Conservation (phyloP, 2,329 filamentous ascomycete species). For the Cladobotryum protrusum region DNA sequence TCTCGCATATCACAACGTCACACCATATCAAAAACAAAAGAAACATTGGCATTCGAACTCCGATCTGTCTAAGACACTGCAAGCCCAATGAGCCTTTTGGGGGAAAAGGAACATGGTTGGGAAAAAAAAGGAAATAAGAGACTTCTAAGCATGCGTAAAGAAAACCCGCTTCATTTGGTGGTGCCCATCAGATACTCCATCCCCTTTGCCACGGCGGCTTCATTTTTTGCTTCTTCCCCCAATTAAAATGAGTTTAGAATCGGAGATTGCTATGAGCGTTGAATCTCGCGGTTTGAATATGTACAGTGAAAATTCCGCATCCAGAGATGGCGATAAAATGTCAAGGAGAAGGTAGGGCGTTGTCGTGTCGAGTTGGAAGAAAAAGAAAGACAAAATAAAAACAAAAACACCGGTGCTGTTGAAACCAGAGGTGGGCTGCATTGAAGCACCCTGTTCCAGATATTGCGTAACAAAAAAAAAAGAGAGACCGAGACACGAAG, state of each 20-base stretch:
- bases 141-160: constrained; percentile 4
- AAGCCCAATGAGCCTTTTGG: constrained; percentile 2
- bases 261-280: constrained; percentile 4
- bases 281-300: constrained; percentile 11
- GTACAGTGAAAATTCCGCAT: constrained; percentile 11
- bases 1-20: constrained; percentile 2
- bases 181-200: constrained; percentile 7
- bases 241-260: constrained; percentile 11
- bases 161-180: constrained; percentile 5
- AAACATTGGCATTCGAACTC: constrained; percentile 11
- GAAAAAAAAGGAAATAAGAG: constrained; percentile 2
- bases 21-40: constrained; percentile 6
- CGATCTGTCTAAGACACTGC: constrained; percentile 10
- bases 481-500: not conserved
- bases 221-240: not conserved
- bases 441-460: not conserved
- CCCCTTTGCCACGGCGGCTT: not conserved
- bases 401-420: constrained; percentile 3
- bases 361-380: constrained; percentile 4
- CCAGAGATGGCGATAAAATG: constrained; percentile 9
- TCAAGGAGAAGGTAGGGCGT: not conserved
- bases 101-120: not conserved
- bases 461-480: not conserved
- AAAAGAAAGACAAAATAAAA: constrained; percentile 12
- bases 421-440: not conserved